Percentiles rank a stretch among this genome's conserved stretches.
These are phyloP conservation scores for Penstemon eatonii DNA, from an alignment of 257 asterid species.

Conservation along the genomic window DNA sequence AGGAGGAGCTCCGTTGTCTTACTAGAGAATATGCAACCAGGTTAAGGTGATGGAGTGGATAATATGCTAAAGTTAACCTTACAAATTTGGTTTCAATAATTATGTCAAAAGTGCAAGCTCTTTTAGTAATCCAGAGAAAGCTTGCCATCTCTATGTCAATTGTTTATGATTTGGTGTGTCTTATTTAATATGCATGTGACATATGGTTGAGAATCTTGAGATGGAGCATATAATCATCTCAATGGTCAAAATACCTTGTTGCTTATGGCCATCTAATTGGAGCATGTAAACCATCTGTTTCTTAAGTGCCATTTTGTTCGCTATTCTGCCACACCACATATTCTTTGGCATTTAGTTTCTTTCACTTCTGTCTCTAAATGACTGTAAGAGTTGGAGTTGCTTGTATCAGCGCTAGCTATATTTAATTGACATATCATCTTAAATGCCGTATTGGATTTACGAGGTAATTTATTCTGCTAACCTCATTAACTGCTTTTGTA, in stretches of 20 bases:
- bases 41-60: not conserved
- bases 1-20: not conserved
- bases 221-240: not conserved
- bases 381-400: not conserved
- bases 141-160: not conserved
- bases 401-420: not conserved
- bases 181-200: not conserved
- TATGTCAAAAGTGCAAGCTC: not conserved
- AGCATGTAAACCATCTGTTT: not conserved
- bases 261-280: not conserved
- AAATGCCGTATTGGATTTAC: slow-evolving; percentile 15
- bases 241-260: not conserved
- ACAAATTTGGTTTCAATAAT: not conserved
- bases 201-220: not conserved
- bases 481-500: slow-evolving; percentile 26
- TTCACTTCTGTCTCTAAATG: slow-evolving; percentile 9
- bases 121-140: not conserved
- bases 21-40: too few species aligned
- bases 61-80: too few species aligned
- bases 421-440: not conserved
- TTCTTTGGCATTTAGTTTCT: slow-evolving; percentile 17
- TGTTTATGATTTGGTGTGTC: not conserved
- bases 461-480: slow-evolving; percentile 14
- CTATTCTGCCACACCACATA: not conserved
- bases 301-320: not conserved